phyloP scores from a whole-genome alignment of 495 filamentous ascomycete species.

The Penicillium psychrofluorescens region DNA sequence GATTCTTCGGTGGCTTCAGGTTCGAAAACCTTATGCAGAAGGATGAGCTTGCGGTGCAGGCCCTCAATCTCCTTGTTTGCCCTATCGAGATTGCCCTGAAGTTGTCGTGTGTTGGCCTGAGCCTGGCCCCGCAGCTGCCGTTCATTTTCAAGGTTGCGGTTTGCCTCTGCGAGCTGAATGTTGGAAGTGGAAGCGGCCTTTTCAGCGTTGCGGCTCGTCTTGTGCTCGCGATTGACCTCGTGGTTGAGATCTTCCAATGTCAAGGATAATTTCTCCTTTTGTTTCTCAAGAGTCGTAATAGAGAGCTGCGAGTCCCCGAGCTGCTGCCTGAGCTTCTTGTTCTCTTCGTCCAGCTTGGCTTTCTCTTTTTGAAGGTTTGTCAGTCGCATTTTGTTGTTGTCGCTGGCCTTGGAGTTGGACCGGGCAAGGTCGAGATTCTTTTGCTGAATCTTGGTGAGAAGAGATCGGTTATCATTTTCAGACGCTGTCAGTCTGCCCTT shows the following conservation, averaged over 20 bases:
- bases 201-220: constrained; percentile 84
- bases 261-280: constrained; percentile 88
- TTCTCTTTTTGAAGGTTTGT: constrained; percentile 77
- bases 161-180: constrained; percentile 80
- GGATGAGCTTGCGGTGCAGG: constrained; percentile 68
- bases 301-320: constrained; percentile 82
- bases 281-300: constrained; percentile 83
- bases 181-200: constrained; percentile 77
- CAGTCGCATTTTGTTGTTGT: constrained; percentile 75
- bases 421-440: constrained; percentile 96
- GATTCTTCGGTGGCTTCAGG: constrained; percentile 56
- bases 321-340: constrained; percentile 71
- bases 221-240: constrained; percentile 84
- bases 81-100: constrained; percentile 69
- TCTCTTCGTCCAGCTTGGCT: constrained; percentile 73
- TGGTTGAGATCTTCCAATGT: constrained; percentile 91
- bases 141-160: constrained; percentile 85
- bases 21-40: constrained; percentile 79
- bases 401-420: constrained; percentile 77
- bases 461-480: constrained; percentile 92
- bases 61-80: constrained; percentile 73
- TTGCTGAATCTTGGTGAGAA: constrained; percentile 94
- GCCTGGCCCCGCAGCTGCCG: constrained; percentile 78
- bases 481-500: constrained; percentile 88
- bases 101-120: constrained; percentile 73